phyloP scores from a whole-genome alignment of 345 rosid genomes.

The Fremontodendron californicum region DNA sequence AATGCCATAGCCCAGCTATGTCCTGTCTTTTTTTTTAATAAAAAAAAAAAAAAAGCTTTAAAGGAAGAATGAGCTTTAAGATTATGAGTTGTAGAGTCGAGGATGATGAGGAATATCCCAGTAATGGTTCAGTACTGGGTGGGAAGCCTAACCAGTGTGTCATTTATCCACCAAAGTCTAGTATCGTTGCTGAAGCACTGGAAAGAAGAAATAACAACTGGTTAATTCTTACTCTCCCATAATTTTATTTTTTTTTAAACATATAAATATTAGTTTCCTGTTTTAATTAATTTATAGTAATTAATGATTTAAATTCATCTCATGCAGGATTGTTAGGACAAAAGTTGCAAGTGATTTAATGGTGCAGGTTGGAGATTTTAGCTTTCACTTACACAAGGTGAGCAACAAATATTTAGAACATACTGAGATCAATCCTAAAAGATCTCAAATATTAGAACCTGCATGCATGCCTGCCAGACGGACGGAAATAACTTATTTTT shows the following conservation, averaged over 20 bases:
- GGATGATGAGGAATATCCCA: neutral
- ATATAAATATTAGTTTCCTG: neutral
- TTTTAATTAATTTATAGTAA: neutral
- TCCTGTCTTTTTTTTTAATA: too few species aligned
- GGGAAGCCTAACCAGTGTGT: constrained; percentile 31
- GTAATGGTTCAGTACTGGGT: neutral
- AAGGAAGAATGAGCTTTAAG: neutral
- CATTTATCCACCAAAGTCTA: constrained; percentile 23
- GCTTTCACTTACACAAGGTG: constrained; percentile 62
- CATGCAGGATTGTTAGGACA: constrained; percentile 41
- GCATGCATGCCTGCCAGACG: too few species aligned
- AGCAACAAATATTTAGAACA: neutral
- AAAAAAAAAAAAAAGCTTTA: too few species aligned
- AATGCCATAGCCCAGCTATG: neutral
- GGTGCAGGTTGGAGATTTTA: constrained; percentile 41
- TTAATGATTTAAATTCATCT: neutral
- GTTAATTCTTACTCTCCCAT: constrained; percentile 18
- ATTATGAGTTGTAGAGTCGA: neutral
- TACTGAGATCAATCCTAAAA: neutral
- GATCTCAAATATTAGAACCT: too few species aligned
- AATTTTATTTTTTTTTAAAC: neutral
- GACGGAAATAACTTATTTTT: too few species aligned
- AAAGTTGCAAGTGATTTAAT: constrained; percentile 41
- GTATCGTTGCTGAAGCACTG: constrained; percentile 31
- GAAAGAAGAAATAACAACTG: constrained; percentile 40